These are phyloP conservation scores for Kazachstania martiniae DNA, from an alignment of 805 yeast genomes.

Conservation along the genomic window DNA sequence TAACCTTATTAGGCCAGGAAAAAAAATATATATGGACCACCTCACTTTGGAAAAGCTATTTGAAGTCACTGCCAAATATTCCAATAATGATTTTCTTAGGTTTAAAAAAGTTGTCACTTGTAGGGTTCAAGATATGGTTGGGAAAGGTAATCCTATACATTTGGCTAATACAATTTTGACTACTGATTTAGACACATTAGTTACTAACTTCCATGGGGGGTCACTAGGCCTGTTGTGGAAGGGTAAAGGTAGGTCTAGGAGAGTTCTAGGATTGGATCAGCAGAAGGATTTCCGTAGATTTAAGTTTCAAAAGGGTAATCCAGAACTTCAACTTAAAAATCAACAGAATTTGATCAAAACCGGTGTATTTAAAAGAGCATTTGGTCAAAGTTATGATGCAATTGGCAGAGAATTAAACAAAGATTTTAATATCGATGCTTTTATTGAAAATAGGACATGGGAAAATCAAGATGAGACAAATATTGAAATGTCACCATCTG, in stretches of 20 bases:
- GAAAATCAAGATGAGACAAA: neutral
- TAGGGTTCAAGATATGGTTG: conserved; percentile 57
- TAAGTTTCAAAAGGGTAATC: conserved; percentile 18
- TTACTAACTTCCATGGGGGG: conserved; percentile 24
- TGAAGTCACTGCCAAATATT: conserved; percentile 36
- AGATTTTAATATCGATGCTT: conserved; percentile 1
- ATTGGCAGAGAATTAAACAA: neutral
- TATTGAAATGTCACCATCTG: neutral
- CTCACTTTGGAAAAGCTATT: conserved; percentile 42
- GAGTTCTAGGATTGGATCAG: conserved; percentile 9
- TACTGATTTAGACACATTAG: conserved; percentile 28
- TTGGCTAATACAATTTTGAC: conserved; percentile 31
- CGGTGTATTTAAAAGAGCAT: neutral
- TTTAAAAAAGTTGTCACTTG: conserved; percentile 59
- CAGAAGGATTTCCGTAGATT: conserved; percentile 12
- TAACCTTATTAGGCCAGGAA: conserved; percentile 31
- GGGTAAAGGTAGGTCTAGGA: conserved; percentile 37
- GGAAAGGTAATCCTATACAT: conserved; percentile 28
- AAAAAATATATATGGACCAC: conserved; percentile 45
- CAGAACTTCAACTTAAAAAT: conserved; percentile 9
- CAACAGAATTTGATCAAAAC: conserved; percentile 4
- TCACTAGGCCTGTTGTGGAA: conserved; percentile 36
- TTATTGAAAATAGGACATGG: conserved; percentile 2
- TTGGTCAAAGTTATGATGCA: neutral
- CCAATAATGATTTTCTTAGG: conserved; percentile 35